Evolutionary conservation across 805 yeast species (phyloP), one percentile per base, ranked within the genome.

Genomic region (Wickerhamomyces silvicola): DNA sequence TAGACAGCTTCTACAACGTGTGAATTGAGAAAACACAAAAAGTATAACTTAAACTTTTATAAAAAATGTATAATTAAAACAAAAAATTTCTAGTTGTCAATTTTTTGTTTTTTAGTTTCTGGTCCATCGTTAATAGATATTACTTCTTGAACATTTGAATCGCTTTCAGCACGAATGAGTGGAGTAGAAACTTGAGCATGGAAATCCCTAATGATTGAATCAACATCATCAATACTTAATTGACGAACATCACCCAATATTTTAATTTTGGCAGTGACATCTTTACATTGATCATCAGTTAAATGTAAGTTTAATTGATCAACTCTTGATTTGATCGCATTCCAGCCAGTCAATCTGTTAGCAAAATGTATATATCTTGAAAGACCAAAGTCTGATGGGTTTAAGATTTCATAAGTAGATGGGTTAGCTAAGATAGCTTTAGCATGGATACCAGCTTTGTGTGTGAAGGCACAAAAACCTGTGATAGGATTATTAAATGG

Each of bases 381-480:
- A 57, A 90, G 75, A 58, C 98, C 98, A 54, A 90, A 90, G 65
- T 90, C 98, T 18, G 81, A 66, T 36, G 98, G 98, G 59, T 82
- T 82, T 59, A 90, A 72, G 54, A 90, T 90, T 70, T 90, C 98
- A 62, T 90, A 90, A n/a, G 97, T 92, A 28, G 96, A 86, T 42
- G 98, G 98, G 66, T 90, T 92, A 37, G 98, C 98, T 46, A 90
- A 75, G 48, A 90, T 90, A 36, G 97, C 97, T 72, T 92, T 90
- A 52, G 98, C 97, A 61, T 90, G 98, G 59, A 90, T 88, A 64
- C 98, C 98, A 37, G 98, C 98, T 73, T 90, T 90, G 70, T 90
- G 98, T 38, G 98, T 90, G 69, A 90, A 90, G 28, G 98, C 98
- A 71, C 97, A 92, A 81, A 92, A 92, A 21, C 98, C 98, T 25